Base-by-base conservation (phyloP, 345 rosid species). In the Melaleuca quinquenervia region DNA sequence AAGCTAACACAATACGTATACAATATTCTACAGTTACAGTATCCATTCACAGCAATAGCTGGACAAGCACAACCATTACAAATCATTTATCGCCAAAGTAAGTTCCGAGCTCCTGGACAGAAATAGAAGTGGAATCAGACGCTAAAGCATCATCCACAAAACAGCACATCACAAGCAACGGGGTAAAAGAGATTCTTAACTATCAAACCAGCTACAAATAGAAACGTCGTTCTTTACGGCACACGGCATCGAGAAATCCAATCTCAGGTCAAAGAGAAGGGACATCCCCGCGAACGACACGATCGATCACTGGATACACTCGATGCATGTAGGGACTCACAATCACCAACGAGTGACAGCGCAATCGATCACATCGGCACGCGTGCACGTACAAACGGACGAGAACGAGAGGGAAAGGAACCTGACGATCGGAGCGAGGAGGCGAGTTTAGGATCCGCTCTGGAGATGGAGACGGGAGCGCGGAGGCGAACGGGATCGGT, bases 401-500 rank as follows among this genome's bases (percentile, higher is more conserved):
- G 53, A 14, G 49, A 50, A 41, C 1, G 53, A 74, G 21, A 55
- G 50, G 51, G 84, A 20, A 27, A 55, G 50, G 74, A 90, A 93
- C 96, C 85, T n/a, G 91, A 86, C 44, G 92, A 90, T 86, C 88
- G 88, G 50, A 84, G 84, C 80, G 88, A 56, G 55, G 90, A 48
- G 52, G 82, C 11, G 88, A 84, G 74, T 83, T 36, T 84, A 21
- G 52, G 88, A 24, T 22, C 85, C 22, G 76, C 48, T 52, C 32
- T 27, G 87, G 22, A 74, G 84, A 58, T 85, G 88, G 90, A 56
- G 86, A 87, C 90, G 87, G 92, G 85, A 85, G 91, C 90, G 21
- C 94, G 93, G 52, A 90, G 89, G 89, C 90, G 90, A 49, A 92
- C 82, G 24, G 92, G 91, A 60, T 53, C 49, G 29, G 89, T 55